Evolutionary conservation across 257 asterid genomes (phyloP), one percentile per base, ranked within the genome.

Genomic region (Verbena officinalis): DNA sequence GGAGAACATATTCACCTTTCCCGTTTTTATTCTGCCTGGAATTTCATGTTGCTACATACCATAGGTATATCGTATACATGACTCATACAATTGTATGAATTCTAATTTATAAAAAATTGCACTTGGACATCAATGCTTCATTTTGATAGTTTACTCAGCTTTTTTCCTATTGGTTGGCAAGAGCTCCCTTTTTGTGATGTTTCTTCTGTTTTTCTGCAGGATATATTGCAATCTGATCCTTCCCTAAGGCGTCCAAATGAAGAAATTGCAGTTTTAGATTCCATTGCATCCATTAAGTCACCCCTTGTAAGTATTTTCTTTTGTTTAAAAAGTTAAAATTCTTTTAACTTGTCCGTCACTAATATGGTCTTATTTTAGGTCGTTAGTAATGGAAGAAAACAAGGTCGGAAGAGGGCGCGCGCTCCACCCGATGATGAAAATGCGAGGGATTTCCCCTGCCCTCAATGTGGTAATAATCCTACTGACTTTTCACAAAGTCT

Each of bases 391-490:
- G 84, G 83, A 60, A 86, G 80, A 76, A 81, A 53, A 77, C 62
- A 58, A 61, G 69, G 67, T 42, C 81, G 79, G 71, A 93, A 93
- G 80, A 86, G 99, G 80, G 67, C 66, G 12, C 86, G 69, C 67
- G 70, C 86, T 70, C 55, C 72, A 60, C 55, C 78, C 66, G 79
- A 65, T 54, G 90, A 78, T 51, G 96, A 77, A 62, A 79, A 66
- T 58, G 68, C 14, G 36, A 59, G 65, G 77, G 89, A 83, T 71
- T 76, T 59, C 33, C 77, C 82, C 23, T 93, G 99, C 71, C 95
- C 84, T 34, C 99, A 93, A 66, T 93, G 99, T 59, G 96, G 99
- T 93, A 87, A 72, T 50, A n/a, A 16, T 68, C 48, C 55, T 48
- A 43, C 14, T 43, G 30, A 50, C 64, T 33, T 71, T 43, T 31